Evolutionary conservation across 1,139 yeast species (phyloP), one percentile per base, ranked within the genome.

Genomic region (Kodamaea anthophila): DNA sequence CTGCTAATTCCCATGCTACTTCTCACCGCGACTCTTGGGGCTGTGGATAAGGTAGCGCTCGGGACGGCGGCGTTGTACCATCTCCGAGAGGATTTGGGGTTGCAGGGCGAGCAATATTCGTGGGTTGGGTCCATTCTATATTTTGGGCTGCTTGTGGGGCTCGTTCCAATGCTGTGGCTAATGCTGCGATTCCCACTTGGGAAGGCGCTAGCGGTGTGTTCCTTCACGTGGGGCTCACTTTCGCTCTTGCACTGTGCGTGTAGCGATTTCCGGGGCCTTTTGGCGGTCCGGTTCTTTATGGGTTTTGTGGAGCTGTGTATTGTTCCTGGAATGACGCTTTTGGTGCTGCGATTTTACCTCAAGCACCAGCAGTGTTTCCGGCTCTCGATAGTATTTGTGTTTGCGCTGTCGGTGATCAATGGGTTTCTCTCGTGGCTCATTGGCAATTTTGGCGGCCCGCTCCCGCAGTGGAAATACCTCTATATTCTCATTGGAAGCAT

Each of bases 71-170:
- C 73, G 5, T 52, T 69, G 30, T 60, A 67, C 44, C 71, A 70
- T 11, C 39, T 70, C 15, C 44, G 42, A 21, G 44, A 41, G 7
- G 73, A 64, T 30, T 42, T 48, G 13, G 31, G 61, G 27, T 46
- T 70, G 34, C 40, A 35, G 1, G 66, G 67, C n/a, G 55, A 54
- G 29, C 56, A 65, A 35, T 71, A 66, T 41, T 53, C 68, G 18
- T 70, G 77, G 77, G 41, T 62, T 6, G 60, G 70, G 4, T 55
- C 73, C 2, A 53, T 65, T 28, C 47, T 70, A 26, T 70, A 60
- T 41, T 49, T 71, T 29, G 77, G 76, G 13, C 65, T 63, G 18
- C 49, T 71, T 15, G 58, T 53, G n/a, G 61, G 64, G 21, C 60
- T 57, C 42, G 53, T 58, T 44, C 72, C 74, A 4, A 53, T 56